Conservation (phyloP, 139 green algal genomes). For the Closterium sp. region DNA sequence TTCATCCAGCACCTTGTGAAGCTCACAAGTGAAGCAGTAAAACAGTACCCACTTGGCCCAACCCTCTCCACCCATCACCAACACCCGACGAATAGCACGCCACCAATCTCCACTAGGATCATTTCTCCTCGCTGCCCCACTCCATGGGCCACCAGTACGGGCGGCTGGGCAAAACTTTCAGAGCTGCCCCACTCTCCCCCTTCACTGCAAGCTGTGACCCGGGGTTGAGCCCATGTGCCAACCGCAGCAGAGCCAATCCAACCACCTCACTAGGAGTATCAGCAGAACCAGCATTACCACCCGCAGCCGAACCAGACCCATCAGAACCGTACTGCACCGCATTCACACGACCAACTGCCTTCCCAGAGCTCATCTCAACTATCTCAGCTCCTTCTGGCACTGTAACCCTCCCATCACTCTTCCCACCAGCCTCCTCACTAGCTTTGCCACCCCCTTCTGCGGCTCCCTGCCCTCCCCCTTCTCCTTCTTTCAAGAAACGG, state of each 20-base stretch:
- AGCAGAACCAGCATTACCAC: background rate
- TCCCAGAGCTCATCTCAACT: constrained; percentile 1
- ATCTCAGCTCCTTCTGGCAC: constrained; percentile 1
- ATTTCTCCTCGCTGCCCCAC: constrained; percentile 23
- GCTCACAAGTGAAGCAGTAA: too few relatives aligned
- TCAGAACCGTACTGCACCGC: background rate
- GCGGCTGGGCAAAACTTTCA: constrained; percentile 1
- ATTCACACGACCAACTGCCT: constrained; percentile 32
- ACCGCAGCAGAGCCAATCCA: constrained; percentile 27
- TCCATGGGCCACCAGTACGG: constrained; percentile 32
- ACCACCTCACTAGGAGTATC: background rate
- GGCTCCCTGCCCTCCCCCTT: constrained; percentile 9
- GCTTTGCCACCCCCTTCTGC: background rate
- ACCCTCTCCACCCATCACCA: too few relatives aligned
- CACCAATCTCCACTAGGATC: background rate
- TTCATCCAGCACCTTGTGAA: too few relatives aligned
- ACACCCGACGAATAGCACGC: too few relatives aligned
- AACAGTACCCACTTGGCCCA: too few relatives aligned
- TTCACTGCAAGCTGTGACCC: constrained; percentile 21
- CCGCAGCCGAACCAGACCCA: too few relatives aligned
- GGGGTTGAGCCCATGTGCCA: constrained; percentile 25
- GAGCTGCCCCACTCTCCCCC: background rate
- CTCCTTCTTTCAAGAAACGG: background rate
- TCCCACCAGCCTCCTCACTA: background rate
- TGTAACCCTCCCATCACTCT: background rate